Conservation (phyloP, 495 filamentous ascomycete species). For the Penicillium crystallinum region DNA sequence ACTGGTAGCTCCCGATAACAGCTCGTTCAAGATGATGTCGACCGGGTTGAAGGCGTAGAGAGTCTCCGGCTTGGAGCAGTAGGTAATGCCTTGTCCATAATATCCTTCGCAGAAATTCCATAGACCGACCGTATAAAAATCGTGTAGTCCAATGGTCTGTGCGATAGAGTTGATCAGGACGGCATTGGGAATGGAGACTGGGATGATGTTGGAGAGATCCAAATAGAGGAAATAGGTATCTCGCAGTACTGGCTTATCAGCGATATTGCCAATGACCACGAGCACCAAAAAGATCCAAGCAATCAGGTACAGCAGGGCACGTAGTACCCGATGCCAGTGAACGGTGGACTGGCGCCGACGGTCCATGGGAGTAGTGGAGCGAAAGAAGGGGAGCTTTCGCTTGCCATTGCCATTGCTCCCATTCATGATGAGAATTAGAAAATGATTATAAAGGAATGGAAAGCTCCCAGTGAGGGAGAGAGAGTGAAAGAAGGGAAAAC, state of each 20-base stretch:
- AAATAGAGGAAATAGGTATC: constrained; percentile 78
- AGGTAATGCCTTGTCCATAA: constrained; percentile 62
- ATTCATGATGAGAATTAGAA: neutral
- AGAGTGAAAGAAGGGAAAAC: neutral
- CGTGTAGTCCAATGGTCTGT: constrained; percentile 80
- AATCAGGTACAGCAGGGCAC: constrained; percentile 65
- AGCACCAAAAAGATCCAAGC: constrained; percentile 72
- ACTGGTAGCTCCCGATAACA: constrained; percentile 76
- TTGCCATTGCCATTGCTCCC: constrained; percentile 15
- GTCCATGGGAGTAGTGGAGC: constrained; percentile 18
- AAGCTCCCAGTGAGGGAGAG: neutral
- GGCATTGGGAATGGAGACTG: constrained; percentile 66
- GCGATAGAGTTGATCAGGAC: constrained; percentile 81
- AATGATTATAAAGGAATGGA: neutral
- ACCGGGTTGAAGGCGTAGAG: constrained; percentile 93
- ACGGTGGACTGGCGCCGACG: constrained; percentile 29
- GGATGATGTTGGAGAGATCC: constrained; percentile 79
- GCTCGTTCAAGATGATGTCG: constrained; percentile 66
- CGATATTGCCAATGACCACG: constrained; percentile 69
- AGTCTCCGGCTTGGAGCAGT: constrained; percentile 60
- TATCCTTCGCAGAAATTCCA: constrained; percentile 92
- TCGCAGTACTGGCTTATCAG: constrained; percentile 52
- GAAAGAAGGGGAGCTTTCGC: constrained; percentile 32
- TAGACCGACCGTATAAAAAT: constrained; percentile 89
- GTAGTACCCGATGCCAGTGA: constrained; percentile 43